Base-by-base conservation (phyloP, 257 asterid species). In the Lantana camara region DNA sequence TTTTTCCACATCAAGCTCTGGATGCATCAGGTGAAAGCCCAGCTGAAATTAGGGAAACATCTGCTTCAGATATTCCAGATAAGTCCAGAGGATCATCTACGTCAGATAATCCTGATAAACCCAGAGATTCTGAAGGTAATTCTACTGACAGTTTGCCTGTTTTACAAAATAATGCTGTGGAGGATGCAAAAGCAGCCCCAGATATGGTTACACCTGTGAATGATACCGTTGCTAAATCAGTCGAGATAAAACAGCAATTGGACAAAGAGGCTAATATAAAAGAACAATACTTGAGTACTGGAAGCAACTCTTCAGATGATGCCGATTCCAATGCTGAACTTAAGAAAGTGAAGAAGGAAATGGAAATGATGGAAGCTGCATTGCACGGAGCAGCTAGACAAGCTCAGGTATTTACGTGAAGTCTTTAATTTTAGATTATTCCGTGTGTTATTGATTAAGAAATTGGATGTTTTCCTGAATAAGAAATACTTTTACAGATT, bases 381-480 rank as follows among this genome's bases (percentile, higher is more conserved):
- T 63, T 91, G 57, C 91, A 86, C 63, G 98, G 98, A 71, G 98
- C 96, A 72, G 98, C 96, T 64, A 88, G 95, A 80, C 98, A 91
- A 86, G 95, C 96, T 66, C 96, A 86, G 98, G 98, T 91, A 78
- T 32, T 69, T 64, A 48, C 37, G 49, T 59, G 17, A 38, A 45
- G 30, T 30, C 19, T 41, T 60, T 57, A 37, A 34, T 58, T 55
- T 32, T 34, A 58, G 66, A 13, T 11, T 49, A 29, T 47, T 48
- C 45, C 34, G 35, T 57, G 68, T 64, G 27, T 47, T 59, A 56
- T 41, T 64, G 7, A 13, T 35, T 17, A 30, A 42, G 17, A 38
- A 19, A 44, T 37, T 16, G 23, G 16, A 58, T 49, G 5, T 15
- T 75, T 34, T 42, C 46, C 47, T 35, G 9, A 50, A 15, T 23